Evolutionary conservation across 306 rosid species (phyloP).

Genomic region (Inga laurina): DNA sequence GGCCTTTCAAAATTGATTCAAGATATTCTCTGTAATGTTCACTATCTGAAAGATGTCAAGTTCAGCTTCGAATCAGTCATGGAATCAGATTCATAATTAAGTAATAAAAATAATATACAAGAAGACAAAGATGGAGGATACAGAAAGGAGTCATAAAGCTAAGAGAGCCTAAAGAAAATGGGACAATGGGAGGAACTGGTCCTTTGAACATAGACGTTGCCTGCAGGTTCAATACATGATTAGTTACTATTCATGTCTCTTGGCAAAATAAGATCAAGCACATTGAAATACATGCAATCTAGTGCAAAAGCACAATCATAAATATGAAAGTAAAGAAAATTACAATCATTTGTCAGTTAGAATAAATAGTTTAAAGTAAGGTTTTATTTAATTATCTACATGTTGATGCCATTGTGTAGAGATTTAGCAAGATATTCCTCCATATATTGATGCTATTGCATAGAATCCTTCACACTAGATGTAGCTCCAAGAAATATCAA

Average conservation of each 20-base stretch:
- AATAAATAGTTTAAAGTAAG: constrained; percentile 14
- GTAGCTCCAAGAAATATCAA: constrained; percentile 18
- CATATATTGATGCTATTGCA: constrained; percentile 5
- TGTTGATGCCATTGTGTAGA: not conserved
- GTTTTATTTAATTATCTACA: constrained; percentile 4
- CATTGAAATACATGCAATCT: constrained; percentile 16
- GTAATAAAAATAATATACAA: too few species aligned
- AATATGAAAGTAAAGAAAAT: not conserved
- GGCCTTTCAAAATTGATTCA: constrained; percentile 80
- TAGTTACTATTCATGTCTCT: not conserved
- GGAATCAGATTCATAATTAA: constrained; percentile 4
- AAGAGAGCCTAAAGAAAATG: too few species aligned
- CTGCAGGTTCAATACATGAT: constrained; percentile 54
- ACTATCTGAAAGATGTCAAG: constrained; percentile 82
- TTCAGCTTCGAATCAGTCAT: constrained; percentile 34
- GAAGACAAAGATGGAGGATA: too few species aligned
- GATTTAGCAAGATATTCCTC: constrained; percentile 3
- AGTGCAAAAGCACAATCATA: not conserved
- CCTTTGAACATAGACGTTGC: constrained; percentile 99
- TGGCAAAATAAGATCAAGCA: not conserved
- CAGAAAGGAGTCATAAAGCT: too few species aligned
- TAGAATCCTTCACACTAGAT: constrained; percentile 3
- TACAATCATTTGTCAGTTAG: constrained; percentile 9
- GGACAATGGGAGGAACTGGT: too few species aligned
- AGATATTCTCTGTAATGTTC: constrained; percentile 81